These are phyloP conservation scores for Ceratobasidium sp. DNA, from an alignment of 1,284 basidiomycete species.

Conservation along the genomic window DNA sequence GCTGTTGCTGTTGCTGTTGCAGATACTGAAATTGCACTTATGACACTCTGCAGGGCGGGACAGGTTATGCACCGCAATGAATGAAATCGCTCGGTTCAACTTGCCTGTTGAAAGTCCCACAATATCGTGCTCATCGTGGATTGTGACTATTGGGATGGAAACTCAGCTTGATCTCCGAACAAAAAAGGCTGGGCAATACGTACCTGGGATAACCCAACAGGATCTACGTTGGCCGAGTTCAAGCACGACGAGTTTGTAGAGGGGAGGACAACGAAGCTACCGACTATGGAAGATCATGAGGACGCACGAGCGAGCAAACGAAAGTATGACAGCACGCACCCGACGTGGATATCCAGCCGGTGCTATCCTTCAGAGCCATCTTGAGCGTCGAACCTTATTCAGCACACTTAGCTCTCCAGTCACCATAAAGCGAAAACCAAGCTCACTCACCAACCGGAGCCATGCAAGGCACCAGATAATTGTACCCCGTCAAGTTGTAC, in stretches of 20 bases:
- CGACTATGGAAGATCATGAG: not conserved
- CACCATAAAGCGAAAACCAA: not conserved
- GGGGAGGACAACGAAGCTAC: constrained; percentile 11
- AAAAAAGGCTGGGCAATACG: no score
- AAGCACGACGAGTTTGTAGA: constrained; percentile 26
- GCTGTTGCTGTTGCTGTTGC: constrained; percentile 1
- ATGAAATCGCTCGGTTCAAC: not conserved
- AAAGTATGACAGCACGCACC: not conserved
- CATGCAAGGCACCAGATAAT: constrained; percentile 16
- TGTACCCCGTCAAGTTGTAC: constrained; percentile 21
- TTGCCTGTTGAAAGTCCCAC: constrained; percentile 2
- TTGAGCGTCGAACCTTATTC: constrained; percentile 4
- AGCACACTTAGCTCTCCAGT: no score
- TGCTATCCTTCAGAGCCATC: constrained; percentile 16
- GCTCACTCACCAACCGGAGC: constrained; percentile 6
- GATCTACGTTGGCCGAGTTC: not conserved
- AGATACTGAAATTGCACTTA: constrained; percentile 27
- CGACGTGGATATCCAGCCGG: constrained; percentile 31
- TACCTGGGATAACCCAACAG: constrained; percentile 12
- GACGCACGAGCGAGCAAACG: not conserved
- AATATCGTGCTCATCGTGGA: constrained; percentile 8
- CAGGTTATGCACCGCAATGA: not conserved
- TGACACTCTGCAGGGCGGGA: constrained; percentile 15
- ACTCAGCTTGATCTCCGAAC: no score
- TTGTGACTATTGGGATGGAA: constrained; percentile 13